Conservation (phyloP, 2,329 filamentous ascomycete species). For the Fusarium mangiferae region DNA sequence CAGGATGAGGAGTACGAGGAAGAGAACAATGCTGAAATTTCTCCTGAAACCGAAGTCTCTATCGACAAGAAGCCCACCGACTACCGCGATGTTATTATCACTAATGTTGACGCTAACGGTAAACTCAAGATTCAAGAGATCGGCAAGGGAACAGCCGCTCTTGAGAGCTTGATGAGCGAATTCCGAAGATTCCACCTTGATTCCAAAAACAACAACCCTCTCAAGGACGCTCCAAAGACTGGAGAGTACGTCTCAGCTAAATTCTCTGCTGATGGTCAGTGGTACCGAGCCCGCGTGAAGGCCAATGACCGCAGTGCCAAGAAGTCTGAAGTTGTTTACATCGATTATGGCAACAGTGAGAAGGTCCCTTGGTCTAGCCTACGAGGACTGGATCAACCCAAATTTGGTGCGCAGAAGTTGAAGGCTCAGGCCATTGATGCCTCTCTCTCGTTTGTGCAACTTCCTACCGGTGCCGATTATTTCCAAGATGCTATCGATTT, state of each 20-base stretch:
- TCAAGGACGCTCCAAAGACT: slow-evolving; percentile 83
- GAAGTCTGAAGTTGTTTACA: slow-evolving; percentile 89
- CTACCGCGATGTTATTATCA: slow-evolving; percentile 94
- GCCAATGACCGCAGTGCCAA: slow-evolving; percentile 92
- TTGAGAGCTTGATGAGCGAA: slow-evolving; percentile 88
- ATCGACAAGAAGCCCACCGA: slow-evolving; percentile 77
- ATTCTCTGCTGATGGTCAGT: slow-evolving; percentile 88
- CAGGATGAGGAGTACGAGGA: slow-evolving; percentile 75
- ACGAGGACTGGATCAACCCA: slow-evolving; percentile 79
- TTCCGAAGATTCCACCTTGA: slow-evolving; percentile 93
- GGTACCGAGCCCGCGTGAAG: slow-evolving; percentile 92
- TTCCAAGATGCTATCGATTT: slow-evolving; percentile 81
- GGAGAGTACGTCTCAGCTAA: slow-evolving; percentile 92
- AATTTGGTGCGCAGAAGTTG: slow-evolving; percentile 84
- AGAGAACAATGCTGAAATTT: slow-evolving; percentile 61
- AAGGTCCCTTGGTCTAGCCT: slow-evolving; percentile 85
- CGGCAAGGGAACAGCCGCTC: slow-evolving; percentile 83
- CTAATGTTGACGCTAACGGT: slow-evolving; percentile 84
- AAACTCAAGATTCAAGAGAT: slow-evolving; percentile 92
- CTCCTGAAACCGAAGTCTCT: slow-evolving; percentile 61
- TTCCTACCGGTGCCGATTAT: slow-evolving; percentile 85
- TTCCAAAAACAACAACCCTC: slow-evolving; percentile 78
- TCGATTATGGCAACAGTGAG: slow-evolving; percentile 97
- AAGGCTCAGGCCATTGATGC: slow-evolving; percentile 90
- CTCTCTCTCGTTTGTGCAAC: slow-evolving; percentile 86